Evolutionary conservation across 345 rosid species (phyloP).

Genomic region (Lumnitzera racemosa): DNA sequence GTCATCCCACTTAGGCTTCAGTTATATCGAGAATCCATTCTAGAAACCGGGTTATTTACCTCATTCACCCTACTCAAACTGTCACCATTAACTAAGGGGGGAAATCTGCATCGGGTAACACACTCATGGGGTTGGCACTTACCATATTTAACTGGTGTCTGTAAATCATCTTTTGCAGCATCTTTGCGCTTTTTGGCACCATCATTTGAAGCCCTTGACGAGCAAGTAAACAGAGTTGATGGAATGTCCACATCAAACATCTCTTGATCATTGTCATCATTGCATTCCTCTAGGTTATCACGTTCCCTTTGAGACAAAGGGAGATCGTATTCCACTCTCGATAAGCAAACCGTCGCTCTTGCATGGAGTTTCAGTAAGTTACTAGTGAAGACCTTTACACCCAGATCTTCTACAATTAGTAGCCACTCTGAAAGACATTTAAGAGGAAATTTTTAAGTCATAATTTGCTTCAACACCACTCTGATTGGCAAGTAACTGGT

Average conservation of each 20-base stretch:
- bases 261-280: constrained; percentile 17
- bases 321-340: constrained; percentile 26
- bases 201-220: constrained; percentile 13
- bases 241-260: constrained; percentile 25
- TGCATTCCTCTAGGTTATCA: constrained; percentile 10
- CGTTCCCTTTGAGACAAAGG: constrained; percentile 2
- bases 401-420: constrained; percentile 47
- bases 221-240: constrained; percentile 9
- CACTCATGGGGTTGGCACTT: constrained; percentile 32
- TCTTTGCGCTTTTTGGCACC: constrained; percentile 67
- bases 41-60: constrained; percentile 25
- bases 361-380: constrained; percentile 42
- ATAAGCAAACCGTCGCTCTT: constrained; percentile 29
- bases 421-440: constrained; percentile 52
- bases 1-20: too few relatives aligned
- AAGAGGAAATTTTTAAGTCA: not conserved
- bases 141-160: constrained; percentile 33
- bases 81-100: constrained; percentile 13
- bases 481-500: too few relatives aligned
- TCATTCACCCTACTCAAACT: constrained; percentile 35
- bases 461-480: too few relatives aligned
- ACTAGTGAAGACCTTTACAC: constrained; percentile 44
- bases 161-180: constrained; percentile 29
- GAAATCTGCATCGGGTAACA: constrained; percentile 13
- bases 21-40: too few relatives aligned